phyloP scores from a whole-genome alignment of 23 red algal genomes.

The Cyanidioschyzon merolae region DNA sequence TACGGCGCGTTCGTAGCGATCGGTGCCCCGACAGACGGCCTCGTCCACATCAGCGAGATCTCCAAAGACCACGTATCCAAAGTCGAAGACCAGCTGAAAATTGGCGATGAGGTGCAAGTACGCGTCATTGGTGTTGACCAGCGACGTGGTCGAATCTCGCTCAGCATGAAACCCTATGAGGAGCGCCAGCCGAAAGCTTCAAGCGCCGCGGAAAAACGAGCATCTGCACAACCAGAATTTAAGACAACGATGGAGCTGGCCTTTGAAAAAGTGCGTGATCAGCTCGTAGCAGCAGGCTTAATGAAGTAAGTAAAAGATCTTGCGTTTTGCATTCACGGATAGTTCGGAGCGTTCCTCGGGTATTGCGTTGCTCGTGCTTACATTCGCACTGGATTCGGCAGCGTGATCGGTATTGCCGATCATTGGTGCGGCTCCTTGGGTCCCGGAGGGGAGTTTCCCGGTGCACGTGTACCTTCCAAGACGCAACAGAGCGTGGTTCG shows the following conservation, averaged over 20 bases:
- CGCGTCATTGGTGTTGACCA: conserved; percentile 44
- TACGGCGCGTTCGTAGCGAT: conserved; percentile 83
- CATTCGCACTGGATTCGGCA: no score
- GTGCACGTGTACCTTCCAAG: no score
- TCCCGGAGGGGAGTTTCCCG: no score
- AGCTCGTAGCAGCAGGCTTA: not conserved
- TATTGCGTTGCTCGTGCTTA: no score
- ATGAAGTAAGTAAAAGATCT: not conserved
- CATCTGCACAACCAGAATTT: not conserved
- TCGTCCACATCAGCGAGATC: conserved; percentile 90
- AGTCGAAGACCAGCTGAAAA: conserved; percentile 24
- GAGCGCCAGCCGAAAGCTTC: not conserved
- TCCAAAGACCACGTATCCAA: conserved; percentile 34
- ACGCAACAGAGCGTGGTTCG: no score
- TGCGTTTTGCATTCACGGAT: no score
- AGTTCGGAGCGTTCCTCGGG: no score
- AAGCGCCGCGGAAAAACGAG: not conserved
- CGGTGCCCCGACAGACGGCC: conserved; percentile 67
- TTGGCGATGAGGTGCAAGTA: conserved; percentile 42
- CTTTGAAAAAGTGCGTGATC: conserved; percentile 39
- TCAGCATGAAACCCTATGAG: conserved; percentile 39
- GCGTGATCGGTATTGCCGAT: no score
- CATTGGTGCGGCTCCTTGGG: no score
- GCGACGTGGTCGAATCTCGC: conserved; percentile 29
- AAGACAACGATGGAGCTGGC: conserved; percentile 52